Percentiles rank a stretch among this genome's conserved stretches.
Conservation (phyloP, 2,329 filamentous ascomycete species). For the Xylaria sp. region DNA sequence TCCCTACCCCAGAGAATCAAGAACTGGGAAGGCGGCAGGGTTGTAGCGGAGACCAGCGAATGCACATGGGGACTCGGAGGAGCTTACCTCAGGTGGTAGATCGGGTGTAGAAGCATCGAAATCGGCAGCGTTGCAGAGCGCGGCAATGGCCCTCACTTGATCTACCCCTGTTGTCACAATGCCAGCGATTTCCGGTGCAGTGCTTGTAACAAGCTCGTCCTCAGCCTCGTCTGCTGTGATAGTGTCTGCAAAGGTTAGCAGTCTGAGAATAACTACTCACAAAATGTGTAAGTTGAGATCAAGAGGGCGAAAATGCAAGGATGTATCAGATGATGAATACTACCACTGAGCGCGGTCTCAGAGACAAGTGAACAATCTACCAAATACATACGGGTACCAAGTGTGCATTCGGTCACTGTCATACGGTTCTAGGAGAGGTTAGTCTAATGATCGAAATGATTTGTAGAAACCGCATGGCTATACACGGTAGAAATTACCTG, state of each 20-base stretch:
- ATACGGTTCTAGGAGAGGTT: conserved; percentile 64
- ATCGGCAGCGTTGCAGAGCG: conserved; percentile 76
- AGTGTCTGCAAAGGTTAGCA: conserved; percentile 38
- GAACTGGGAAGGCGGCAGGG: no score
- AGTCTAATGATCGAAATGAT: neutral
- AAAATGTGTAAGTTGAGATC: neutral
- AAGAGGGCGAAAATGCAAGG: neutral
- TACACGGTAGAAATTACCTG: conserved; percentile 44
- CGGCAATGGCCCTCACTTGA: conserved; percentile 66
- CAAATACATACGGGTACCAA: conserved; percentile 50
- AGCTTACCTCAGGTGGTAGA: conserved; percentile 55
- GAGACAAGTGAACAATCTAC: neutral
- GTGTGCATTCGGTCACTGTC: conserved; percentile 71
- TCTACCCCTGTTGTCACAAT: conserved; percentile 52
- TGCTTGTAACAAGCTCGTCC: conserved; percentile 44
- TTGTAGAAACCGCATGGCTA: conserved; percentile 14
- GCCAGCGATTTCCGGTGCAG: conserved; percentile 34
- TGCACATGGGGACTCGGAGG: no score
- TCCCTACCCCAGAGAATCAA: no score
- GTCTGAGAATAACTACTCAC: neutral
- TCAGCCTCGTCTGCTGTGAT: conserved; percentile 58
- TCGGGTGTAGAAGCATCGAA: conserved; percentile 71
- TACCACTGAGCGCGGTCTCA: neutral
- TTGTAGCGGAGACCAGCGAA: no score
- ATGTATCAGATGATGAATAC: neutral